Conservation (phyloP, 192 early-diverging fungal genomes). For the Coemansia sp. region DNA sequence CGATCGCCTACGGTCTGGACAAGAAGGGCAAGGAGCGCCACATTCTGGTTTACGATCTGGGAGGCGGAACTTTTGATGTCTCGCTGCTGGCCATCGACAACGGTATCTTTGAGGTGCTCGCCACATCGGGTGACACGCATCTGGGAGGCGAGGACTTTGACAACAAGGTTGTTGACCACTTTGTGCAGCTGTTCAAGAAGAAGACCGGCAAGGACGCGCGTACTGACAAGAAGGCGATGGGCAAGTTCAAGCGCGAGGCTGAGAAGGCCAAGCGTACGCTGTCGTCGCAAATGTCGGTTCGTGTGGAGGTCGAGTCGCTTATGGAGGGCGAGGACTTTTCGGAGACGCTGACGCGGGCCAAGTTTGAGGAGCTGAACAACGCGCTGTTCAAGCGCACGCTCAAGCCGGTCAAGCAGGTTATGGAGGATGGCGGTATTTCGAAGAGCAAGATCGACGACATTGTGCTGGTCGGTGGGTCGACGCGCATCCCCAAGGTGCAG, state of each 20-base stretch:
- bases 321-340: slow-evolving; percentile 86
- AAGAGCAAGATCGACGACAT: slow-evolving; percentile 93
- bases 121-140: slow-evolving; percentile 96
- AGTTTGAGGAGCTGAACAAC: slow-evolving; percentile 95
- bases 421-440: slow-evolving; percentile 83
- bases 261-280: slow-evolving; percentile 97
- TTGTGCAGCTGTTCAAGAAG: slow-evolving; percentile 91
- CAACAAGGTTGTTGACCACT: slow-evolving; percentile 91
- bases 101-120: slow-evolving; percentile 94
- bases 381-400: slow-evolving; percentile 92
- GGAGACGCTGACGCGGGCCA: slow-evolving; percentile 92
- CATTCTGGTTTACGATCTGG: slow-evolving; percentile 95
- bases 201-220: slow-evolving; percentile 79
- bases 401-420: slow-evolving; percentile 89
- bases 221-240: slow-evolving; percentile 86
- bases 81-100: slow-evolving; percentile 92
- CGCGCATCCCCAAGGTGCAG: slow-evolving; percentile 97
- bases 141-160: slow-evolving; percentile 99
- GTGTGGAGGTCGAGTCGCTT: slow-evolving; percentile 92
- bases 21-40: slow-evolving; percentile 85
- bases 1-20: slow-evolving; percentile 97
- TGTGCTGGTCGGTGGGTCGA: slow-evolving; percentile 97
- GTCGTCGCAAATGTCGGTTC: slow-evolving; percentile 89
- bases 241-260: slow-evolving; percentile 93
- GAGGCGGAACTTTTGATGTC: slow-evolving; percentile 99